These are phyloP conservation scores for Begonia loranthoides DNA, from an alignment of 306 rosid species.

Conservation along the genomic window DNA sequence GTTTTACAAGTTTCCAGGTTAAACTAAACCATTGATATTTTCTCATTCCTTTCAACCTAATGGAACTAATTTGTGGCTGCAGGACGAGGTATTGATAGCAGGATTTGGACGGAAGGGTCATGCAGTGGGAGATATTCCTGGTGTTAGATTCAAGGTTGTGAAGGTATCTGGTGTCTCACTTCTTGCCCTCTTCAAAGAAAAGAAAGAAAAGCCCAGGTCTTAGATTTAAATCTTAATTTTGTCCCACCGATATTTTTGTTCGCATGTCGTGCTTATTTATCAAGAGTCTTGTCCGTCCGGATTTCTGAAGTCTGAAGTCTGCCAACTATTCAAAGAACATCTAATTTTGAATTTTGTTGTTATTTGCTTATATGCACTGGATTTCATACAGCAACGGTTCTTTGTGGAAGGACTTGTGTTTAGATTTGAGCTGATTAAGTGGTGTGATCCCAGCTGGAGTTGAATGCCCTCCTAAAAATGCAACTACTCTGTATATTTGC, in stretches of 20 bases:
- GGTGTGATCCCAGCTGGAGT: too few relatives aligned
- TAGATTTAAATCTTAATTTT: background rate
- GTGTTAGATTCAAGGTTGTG: slow-evolving; percentile 26
- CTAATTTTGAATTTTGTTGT: background rate
- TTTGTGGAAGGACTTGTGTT: too few relatives aligned
- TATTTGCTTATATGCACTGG: background rate
- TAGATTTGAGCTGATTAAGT: too few relatives aligned
- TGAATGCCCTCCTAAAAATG: too few relatives aligned
- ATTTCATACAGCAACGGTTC: too few relatives aligned
- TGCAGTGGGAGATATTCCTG: slow-evolving; percentile 29
- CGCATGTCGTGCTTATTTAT: background rate
- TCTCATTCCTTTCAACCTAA: too few relatives aligned
- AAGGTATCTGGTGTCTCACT: slow-evolving; percentile 24
- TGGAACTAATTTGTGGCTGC: background rate
- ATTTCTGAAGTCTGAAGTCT: too few relatives aligned
- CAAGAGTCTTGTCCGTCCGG: too few relatives aligned
- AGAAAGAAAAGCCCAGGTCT: slow-evolving; percentile 27
- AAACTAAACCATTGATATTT: too few relatives aligned
- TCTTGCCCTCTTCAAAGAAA: slow-evolving; percentile 24
- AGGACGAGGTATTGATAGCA: slow-evolving; percentile 25
- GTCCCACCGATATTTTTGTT: background rate
- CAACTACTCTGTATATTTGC: too few relatives aligned
- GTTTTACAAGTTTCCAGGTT: too few relatives aligned
- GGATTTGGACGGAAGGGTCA: slow-evolving; percentile 27
- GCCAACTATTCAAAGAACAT: too few relatives aligned